Evolutionary conservation across 1,284 basidiomycete species (phyloP).

Genomic region (Binderoboletus segoi): DNA sequence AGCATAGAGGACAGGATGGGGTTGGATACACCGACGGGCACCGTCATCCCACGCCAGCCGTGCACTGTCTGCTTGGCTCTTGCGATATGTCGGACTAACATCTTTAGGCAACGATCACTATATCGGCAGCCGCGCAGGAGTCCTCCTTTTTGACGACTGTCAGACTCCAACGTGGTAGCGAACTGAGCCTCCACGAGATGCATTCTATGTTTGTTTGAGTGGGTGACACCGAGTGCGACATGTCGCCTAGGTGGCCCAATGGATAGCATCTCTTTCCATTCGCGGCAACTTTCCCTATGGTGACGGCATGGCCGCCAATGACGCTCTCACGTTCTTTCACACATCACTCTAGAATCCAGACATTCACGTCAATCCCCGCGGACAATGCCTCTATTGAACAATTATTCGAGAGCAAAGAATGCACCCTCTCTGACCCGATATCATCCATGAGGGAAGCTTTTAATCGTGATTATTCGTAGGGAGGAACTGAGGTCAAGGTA

Average conservation of each 20-base stretch:
- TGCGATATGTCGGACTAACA: background rate
- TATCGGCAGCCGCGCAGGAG: too few species aligned
- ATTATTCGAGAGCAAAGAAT: background rate
- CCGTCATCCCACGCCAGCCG: background rate
- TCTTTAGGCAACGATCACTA: too few species aligned
- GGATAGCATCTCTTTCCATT: background rate
- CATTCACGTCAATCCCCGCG: background rate
- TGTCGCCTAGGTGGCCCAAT: too few species aligned
- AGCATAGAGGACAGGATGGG: background rate
- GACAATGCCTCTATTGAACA: background rate
- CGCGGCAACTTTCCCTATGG: background rate
- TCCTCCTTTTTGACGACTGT: background rate
- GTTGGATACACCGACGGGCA: background rate
- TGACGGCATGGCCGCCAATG: background rate
- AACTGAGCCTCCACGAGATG: too few species aligned
- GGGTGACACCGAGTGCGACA: background rate
- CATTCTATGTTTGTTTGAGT: background rate
- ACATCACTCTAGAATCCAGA: background rate
- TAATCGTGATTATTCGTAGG: background rate
- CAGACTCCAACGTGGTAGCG: background rate
- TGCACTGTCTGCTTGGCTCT: background rate
- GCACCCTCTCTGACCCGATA: background rate
- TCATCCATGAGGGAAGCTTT: background rate
- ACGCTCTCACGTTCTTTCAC: background rate
- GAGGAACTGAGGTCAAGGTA: background rate